These are phyloP conservation scores for Phialemoniopsis sp. DNA, from an alignment of 2,329 filamentous ascomycete genomes.

Conservation along the genomic window DNA sequence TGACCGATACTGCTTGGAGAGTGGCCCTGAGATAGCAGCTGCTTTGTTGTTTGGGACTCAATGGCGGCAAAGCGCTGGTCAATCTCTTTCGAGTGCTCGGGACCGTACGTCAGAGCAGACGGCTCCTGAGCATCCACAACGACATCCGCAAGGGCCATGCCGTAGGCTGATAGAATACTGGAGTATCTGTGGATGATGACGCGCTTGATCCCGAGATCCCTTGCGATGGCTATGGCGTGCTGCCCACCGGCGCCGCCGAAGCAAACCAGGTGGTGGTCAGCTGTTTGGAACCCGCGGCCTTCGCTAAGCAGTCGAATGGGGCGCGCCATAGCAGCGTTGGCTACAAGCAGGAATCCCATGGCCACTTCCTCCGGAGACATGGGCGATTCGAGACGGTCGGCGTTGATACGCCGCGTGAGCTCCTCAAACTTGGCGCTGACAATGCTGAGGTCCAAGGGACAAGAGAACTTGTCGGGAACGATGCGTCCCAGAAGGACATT, in stretches of 20 bases:
- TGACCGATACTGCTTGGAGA: no score
- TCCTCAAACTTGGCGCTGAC: constrained; percentile 51
- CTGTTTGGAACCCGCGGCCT: constrained; percentile 30
- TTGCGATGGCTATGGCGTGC: no score
- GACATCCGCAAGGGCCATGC: no score
- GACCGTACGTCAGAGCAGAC: constrained; percentile 8
- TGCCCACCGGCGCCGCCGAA: constrained; percentile 21
- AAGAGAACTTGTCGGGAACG: no score
- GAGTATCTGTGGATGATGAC: no score
- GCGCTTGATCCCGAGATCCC: no score
- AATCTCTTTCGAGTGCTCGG: constrained; percentile 3
- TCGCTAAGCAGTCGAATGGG: constrained; percentile 61
- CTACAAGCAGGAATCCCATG: constrained; percentile 69
- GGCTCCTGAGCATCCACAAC: no score
- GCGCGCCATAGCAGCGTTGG: constrained; percentile 70
- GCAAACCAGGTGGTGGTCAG: constrained; percentile 8
- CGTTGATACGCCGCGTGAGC: constrained; percentile 23
- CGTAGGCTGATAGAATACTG: no score
- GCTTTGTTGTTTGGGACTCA: constrained; percentile 22
- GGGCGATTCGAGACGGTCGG: constrained; percentile 4
- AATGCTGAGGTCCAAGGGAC: constrained; percentile 56
- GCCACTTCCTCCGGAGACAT: constrained; percentile 28
- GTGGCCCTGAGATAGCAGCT: no score
- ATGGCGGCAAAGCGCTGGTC: constrained; percentile 28
- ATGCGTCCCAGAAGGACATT: constrained; percentile 48